phyloP scores from a whole-genome alignment of 2,329 filamentous ascomycete genomes.

The Diplodia intermedia region DNA sequence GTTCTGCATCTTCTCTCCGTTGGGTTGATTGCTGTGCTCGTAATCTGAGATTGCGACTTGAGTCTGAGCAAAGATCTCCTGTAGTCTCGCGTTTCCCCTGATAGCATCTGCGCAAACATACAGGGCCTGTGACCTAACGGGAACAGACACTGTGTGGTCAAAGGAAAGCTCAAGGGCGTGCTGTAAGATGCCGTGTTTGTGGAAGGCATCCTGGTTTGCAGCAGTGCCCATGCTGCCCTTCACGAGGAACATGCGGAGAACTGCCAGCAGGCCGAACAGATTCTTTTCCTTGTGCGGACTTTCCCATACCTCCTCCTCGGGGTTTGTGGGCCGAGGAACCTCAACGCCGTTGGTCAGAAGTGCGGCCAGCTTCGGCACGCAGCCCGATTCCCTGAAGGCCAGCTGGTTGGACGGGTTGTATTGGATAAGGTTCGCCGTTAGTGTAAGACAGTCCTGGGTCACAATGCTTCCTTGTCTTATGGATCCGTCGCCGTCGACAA shows the following conservation, averaged over 20 bases:
- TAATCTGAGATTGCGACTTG: slow-evolving; percentile 71
- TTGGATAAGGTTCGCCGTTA: slow-evolving; percentile 86
- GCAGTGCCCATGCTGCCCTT: slow-evolving; percentile 79
- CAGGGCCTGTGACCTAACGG: slow-evolving; percentile 82
- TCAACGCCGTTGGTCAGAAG: slow-evolving; percentile 65
- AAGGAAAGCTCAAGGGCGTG: slow-evolving; percentile 86
- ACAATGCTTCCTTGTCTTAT: slow-evolving; percentile 82
- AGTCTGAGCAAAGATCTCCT: slow-evolving; percentile 61
- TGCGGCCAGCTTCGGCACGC: slow-evolving; percentile 72
- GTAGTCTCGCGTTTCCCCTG: slow-evolving; percentile 76
- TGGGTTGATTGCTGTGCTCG: slow-evolving; percentile 62
- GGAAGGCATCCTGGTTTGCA: slow-evolving; percentile 85
- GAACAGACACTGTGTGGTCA: slow-evolving; percentile 71
- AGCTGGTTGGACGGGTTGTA: slow-evolving; percentile 92
- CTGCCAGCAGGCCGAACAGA: slow-evolving; percentile 84
- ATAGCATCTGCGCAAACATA: slow-evolving; percentile 88
- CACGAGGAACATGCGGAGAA: slow-evolving; percentile 84
- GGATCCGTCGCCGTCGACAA: slow-evolving; percentile 83
- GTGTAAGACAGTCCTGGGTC: slow-evolving; percentile 90
- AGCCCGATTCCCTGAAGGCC: slow-evolving; percentile 89
- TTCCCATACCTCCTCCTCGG: slow-evolving; percentile 74
- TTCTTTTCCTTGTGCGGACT: slow-evolving; percentile 84
- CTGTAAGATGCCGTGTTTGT: slow-evolving; percentile 79
- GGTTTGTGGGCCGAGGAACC: slow-evolving; percentile 59
- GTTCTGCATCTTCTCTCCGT: slow-evolving; percentile 58